Evolutionary conservation across 768 basidiomycete species (phyloP).

Genomic region (Xerocomellus chrysenteron): DNA sequence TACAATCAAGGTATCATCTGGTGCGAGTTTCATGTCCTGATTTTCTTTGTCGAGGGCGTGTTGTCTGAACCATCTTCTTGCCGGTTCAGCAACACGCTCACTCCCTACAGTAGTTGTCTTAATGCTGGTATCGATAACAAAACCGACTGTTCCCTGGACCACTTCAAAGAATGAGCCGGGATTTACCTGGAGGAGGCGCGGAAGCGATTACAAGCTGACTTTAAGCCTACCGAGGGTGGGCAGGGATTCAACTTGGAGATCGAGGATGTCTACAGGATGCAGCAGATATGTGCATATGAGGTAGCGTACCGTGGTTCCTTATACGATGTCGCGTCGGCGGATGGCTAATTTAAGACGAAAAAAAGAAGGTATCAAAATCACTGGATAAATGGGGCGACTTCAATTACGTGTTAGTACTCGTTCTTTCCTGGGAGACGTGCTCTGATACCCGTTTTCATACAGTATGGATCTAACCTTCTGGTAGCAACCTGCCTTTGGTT

Average conservation of each 20-base stretch:
- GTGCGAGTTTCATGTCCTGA: too few relatives aligned
- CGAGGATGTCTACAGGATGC: constrained; percentile 74
- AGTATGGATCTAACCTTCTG: constrained; percentile 28
- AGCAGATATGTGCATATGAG: constrained; percentile 86
- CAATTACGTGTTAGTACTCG: constrained; percentile 66
- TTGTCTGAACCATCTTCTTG: too few relatives aligned
- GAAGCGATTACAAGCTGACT: constrained; percentile 53
- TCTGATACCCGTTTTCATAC: neutral
- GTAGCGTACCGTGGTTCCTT: constrained; percentile 31
- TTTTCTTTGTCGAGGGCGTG: too few relatives aligned
- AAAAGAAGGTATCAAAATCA: too few relatives aligned
- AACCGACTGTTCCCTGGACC: constrained; percentile 55
- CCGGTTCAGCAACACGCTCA: constrained; percentile 68
- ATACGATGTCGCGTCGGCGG: too few relatives aligned
- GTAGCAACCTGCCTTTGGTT: constrained; percentile 78
- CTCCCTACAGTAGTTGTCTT: constrained; percentile 81
- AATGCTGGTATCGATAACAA: constrained; percentile 54
- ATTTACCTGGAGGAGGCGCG: constrained; percentile 71
- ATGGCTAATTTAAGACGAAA: too few relatives aligned
- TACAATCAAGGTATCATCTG: too few relatives aligned
- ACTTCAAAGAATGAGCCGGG: constrained; percentile 62
- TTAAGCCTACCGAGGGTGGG: constrained; percentile 33
- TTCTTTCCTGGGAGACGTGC: neutral
- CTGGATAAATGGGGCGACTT: constrained; percentile 89
- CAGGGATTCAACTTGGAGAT: constrained; percentile 59